phyloP scores from a whole-genome alignment of 2,329 filamentous ascomycete species.

The Didymella exigua region DNA sequence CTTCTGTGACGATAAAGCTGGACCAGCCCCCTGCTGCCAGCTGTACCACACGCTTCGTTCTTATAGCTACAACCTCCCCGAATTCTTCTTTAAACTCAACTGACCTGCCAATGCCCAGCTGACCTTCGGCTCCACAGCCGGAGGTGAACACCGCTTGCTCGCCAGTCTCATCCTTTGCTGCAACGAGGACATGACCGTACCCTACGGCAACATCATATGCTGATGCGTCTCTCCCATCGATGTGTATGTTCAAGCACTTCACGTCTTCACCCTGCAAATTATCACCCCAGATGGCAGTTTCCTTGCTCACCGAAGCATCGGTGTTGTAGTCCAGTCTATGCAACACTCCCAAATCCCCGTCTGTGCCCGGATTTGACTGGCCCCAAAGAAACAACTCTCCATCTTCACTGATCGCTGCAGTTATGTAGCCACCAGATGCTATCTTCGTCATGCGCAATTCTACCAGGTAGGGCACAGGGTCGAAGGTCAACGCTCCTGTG shows the following conservation, averaged over 20 bases:
- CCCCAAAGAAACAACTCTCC: slow-evolving; percentile 46
- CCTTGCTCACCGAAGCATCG: not conserved
- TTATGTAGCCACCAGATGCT: slow-evolving; percentile 40
- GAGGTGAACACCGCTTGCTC: slow-evolving; percentile 30
- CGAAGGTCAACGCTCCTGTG: slow-evolving; percentile 5
- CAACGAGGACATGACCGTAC: slow-evolving; percentile 37
- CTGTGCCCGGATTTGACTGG: slow-evolving; percentile 31
- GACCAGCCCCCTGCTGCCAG: slow-evolving; percentile 37
- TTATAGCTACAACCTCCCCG: slow-evolving; percentile 26
- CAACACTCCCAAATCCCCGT: slow-evolving; percentile 27
- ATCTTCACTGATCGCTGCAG: slow-evolving; percentile 37
- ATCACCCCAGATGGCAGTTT: slow-evolving; percentile 9
- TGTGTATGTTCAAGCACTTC: slow-evolving; percentile 27
- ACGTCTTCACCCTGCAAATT: slow-evolving; percentile 38
- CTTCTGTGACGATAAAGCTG: slow-evolving; percentile 24
- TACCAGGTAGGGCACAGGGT: slow-evolving; percentile 33
- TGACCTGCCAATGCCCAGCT: slow-evolving; percentile 27
- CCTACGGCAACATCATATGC: slow-evolving; percentile 38
- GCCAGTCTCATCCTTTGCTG: slow-evolving; percentile 15
- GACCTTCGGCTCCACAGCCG: slow-evolving; percentile 32
- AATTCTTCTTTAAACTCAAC: slow-evolving; percentile 27
- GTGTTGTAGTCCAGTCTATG: not conserved
- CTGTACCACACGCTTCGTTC: slow-evolving; percentile 24
- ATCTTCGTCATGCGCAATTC: slow-evolving; percentile 32
- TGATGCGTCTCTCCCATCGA: slow-evolving; percentile 24